These are phyloP conservation scores for Orbilia ellipsospora DNA, from an alignment of 2,329 filamentous ascomycete species.

Conservation along the genomic window DNA sequence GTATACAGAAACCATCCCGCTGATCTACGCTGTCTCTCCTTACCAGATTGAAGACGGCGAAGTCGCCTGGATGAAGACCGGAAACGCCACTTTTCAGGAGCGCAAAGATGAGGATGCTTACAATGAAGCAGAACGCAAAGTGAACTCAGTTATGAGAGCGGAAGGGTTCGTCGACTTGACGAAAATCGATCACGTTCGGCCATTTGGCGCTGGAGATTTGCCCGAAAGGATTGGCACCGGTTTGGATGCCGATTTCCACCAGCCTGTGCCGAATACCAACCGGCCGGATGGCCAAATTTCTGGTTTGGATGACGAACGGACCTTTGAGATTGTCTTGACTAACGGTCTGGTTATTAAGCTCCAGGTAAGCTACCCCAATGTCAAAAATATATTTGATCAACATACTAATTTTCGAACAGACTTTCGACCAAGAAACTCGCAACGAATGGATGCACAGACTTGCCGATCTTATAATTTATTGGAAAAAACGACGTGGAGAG, in stretches of 20 bases:
- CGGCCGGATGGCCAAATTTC: constrained; percentile 68
- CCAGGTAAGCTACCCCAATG: constrained; percentile 63
- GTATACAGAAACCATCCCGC: constrained; percentile 61
- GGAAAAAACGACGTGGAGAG: constrained; percentile 69
- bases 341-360: constrained; percentile 73
- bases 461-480: constrained; percentile 70
- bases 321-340: constrained; percentile 72
- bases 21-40: constrained; percentile 72
- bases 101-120: constrained; percentile 70
- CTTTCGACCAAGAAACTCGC: constrained; percentile 68
- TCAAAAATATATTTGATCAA: not conserved
- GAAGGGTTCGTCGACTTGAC: constrained; percentile 74
- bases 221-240: constrained; percentile 45
- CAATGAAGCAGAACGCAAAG: constrained; percentile 70
- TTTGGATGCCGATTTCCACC: constrained; percentile 53
- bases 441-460: constrained; percentile 73
- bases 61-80: constrained; percentile 69
- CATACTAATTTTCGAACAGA: constrained; percentile 60
- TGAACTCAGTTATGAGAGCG: constrained; percentile 69
- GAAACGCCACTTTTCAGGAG: constrained; percentile 64
- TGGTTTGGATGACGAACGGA: constrained; percentile 69
- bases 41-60: constrained; percentile 69
- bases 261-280: constrained; percentile 61
- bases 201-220: constrained; percentile 61
- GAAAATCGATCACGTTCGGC: constrained; percentile 69